phyloP scores from a whole-genome alignment of 2,329 filamentous ascomycete genomes.

The Botrytis squamosa region DNA sequence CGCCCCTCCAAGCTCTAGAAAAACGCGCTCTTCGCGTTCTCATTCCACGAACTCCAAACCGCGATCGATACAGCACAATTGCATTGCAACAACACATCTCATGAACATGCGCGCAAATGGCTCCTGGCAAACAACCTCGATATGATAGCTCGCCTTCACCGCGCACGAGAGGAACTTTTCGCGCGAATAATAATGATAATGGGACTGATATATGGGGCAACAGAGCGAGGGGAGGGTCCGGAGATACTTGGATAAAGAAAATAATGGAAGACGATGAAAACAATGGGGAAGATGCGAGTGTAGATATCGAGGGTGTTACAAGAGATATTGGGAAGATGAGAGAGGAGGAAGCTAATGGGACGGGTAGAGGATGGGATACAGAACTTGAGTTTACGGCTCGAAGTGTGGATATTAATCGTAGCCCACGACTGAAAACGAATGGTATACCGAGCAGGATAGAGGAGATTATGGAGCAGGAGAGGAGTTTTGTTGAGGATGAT shows the following conservation, averaged over 20 bases:
- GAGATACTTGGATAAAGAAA: constrained; percentile 16
- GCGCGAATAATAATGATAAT: constrained; percentile 5
- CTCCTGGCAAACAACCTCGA: constrained; percentile 17
- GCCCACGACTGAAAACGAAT: constrained; percentile 19
- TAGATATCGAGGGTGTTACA: constrained; percentile 20
- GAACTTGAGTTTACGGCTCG: constrained; percentile 36
- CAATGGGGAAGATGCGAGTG: constrained; percentile 12
- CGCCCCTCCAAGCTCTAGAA: constrained; percentile 9
- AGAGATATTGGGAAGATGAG: constrained; percentile 21
- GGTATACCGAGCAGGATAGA: constrained; percentile 29
- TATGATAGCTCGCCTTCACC: constrained; percentile 22
- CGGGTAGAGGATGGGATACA: constrained; percentile 28
- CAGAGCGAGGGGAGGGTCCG: constrained; percentile 2
- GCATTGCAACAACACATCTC: background rate
- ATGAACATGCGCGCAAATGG: constrained; percentile 20
- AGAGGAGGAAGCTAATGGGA: constrained; percentile 12
- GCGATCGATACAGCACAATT: background rate
- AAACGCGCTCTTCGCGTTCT: constrained; percentile 17
- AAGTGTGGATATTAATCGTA: constrained; percentile 32
- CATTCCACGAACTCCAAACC: background rate
- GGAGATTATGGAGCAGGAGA: constrained; percentile 33
- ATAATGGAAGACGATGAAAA: constrained; percentile 5
- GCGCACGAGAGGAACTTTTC: constrained; percentile 3
- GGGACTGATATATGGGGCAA: constrained; percentile 2
- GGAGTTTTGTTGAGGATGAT: constrained; percentile 18